These are phyloP conservation scores for Leccinum longicurvipes DNA, from an alignment of 768 basidiomycete species.

Conservation along the genomic window DNA sequence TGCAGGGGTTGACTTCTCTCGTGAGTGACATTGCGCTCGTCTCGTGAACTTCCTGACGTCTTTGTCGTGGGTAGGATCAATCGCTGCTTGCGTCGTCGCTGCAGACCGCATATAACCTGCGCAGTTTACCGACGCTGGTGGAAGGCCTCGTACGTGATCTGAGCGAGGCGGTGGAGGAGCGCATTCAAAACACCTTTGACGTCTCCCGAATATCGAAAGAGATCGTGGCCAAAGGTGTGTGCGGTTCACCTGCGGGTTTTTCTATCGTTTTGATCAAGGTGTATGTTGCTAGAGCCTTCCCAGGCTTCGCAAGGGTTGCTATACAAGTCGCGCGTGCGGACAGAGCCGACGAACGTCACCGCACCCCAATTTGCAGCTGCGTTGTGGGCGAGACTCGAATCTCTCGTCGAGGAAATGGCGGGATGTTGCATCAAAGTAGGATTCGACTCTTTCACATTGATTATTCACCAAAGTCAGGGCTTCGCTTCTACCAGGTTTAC, in stretches of 20 bases:
- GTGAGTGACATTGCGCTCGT: slow-evolving; percentile 42
- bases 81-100: slow-evolving; percentile 88
- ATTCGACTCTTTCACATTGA: background rate
- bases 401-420: slow-evolving; percentile 80
- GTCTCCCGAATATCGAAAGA: slow-evolving; percentile 84
- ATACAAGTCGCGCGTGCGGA: slow-evolving; percentile 84
- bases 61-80: slow-evolving; percentile 60
- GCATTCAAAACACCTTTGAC: slow-evolving; percentile 84
- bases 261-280: background rate
- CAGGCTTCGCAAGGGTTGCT: slow-evolving; percentile 39
- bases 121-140: slow-evolving; percentile 79
- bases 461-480: background rate
- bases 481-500: slow-evolving; percentile 61
- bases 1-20: slow-evolving; percentile 70
- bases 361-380: slow-evolving; percentile 83
- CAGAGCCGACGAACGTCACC: slow-evolving; percentile 86
- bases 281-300: slow-evolving; percentile 12
- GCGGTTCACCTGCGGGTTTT: background rate
- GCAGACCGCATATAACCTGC: slow-evolving; percentile 93
- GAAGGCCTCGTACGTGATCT: slow-evolving; percentile 75
- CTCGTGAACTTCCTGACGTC: background rate
- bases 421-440: slow-evolving; percentile 85
- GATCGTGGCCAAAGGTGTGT: slow-evolving; percentile 69
- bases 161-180: slow-evolving; percentile 76
- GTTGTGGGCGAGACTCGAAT: slow-evolving; percentile 55